These are phyloP conservation scores for Kazachstania taianensis DNA, from an alignment of 805 yeast genomes.

Conservation along the genomic window DNA sequence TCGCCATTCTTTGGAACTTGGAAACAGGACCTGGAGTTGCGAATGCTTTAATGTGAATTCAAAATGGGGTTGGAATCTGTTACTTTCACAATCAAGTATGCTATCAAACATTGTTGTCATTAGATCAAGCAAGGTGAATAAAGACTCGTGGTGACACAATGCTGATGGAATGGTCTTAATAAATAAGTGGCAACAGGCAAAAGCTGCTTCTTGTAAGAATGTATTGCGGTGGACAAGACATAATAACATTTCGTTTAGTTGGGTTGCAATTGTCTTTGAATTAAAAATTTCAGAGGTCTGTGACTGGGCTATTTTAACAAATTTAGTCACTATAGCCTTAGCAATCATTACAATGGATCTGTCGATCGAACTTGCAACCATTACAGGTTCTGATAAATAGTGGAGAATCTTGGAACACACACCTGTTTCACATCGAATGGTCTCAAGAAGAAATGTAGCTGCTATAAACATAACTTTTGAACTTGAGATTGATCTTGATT, in stretches of 20 bases:
- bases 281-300: slow-evolving; percentile 49
- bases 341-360: slow-evolving; percentile 60
- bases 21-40: slow-evolving; percentile 27
- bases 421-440: slow-evolving; percentile 68
- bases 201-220: slow-evolving; percentile 68
- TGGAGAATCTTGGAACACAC: slow-evolving; percentile 66
- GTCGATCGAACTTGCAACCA: slow-evolving; percentile 57
- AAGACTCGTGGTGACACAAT: slow-evolving; percentile 60
- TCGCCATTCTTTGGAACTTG: slow-evolving; percentile 77
- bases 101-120: slow-evolving; percentile 69
- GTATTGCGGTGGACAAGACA: slow-evolving; percentile 70
- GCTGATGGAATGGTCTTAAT: slow-evolving; percentile 63
- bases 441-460: slow-evolving; percentile 70
- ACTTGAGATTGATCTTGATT: slow-evolving; percentile 46
- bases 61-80: slow-evolving; percentile 78
- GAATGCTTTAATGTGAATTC: slow-evolving; percentile 41
- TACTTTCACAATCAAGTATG: slow-evolving; percentile 71
- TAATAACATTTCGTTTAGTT: slow-evolving; percentile 56
- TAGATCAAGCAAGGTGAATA: slow-evolving; percentile 74
- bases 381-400: slow-evolving; percentile 81
- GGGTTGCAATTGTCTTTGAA: slow-evolving; percentile 50
- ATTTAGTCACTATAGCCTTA: slow-evolving; percentile 46
- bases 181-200: slow-evolving; percentile 62
- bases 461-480: slow-evolving; percentile 83
- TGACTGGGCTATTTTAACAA: slow-evolving; percentile 38